These are phyloP conservation scores for Eragrostis nindensis DNA, from an alignment of 176 grass and related monocot genomes.

Conservation along the genomic window DNA sequence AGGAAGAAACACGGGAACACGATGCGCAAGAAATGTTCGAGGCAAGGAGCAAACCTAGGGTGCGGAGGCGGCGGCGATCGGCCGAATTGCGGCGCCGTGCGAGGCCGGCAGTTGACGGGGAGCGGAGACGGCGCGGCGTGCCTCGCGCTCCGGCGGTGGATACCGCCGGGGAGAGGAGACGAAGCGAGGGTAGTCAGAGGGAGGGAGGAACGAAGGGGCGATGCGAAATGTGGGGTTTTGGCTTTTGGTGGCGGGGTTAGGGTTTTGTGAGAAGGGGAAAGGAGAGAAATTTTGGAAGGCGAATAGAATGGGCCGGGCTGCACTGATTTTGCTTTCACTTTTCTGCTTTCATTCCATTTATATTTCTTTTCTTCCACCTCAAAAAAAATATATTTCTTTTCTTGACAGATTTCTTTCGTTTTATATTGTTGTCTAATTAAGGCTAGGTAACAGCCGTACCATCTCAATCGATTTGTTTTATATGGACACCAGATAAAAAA, in stretches of 20 bases:
- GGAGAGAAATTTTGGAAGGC: not conserved
- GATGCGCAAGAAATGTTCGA: not conserved
- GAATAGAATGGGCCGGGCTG: no score
- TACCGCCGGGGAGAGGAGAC: not conserved
- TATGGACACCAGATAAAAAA: no score
- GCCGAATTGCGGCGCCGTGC: no score
- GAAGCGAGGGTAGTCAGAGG: no score
- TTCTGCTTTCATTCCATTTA: not conserved
- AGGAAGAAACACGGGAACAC: not conserved
- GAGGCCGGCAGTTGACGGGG: not conserved
- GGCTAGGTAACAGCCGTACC: no score
- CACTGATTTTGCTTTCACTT: no score
- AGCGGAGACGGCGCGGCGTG: not conserved
- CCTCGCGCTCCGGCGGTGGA: not conserved
- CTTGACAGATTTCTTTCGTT: not conserved
- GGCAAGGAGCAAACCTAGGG: not conserved
- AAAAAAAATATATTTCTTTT: no score
- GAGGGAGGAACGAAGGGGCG: not conserved
- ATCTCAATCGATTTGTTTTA: no score
- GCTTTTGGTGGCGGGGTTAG: not conserved
- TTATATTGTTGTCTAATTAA: no score
- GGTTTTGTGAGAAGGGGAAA: not conserved
- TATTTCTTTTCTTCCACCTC: not conserved
- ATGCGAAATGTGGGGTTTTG: not conserved
- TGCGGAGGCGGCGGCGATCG: not conserved